These are phyloP conservation scores for Globisporangium viniferum DNA, from an alignment of 352 stramenopile species.

Conservation along the genomic window DNA sequence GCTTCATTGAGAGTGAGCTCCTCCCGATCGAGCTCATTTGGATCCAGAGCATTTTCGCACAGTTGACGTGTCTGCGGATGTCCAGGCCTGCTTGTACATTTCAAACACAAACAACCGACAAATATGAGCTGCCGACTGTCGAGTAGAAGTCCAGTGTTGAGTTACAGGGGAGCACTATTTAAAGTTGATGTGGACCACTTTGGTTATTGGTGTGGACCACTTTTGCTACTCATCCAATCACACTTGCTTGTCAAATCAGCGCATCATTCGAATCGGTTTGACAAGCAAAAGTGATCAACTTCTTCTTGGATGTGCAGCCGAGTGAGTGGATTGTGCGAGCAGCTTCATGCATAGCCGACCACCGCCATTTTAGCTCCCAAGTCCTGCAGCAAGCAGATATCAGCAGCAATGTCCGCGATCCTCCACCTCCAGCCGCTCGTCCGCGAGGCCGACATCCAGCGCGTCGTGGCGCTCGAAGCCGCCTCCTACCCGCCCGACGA, in stretches of 20 bases:
- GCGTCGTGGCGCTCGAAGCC: constrained; percentile 47
- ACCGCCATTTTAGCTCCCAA: not conserved
- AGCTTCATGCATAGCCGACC: too few species aligned
- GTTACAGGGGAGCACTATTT: not conserved
- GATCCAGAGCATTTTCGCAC: not conserved
- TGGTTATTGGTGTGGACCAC: not conserved
- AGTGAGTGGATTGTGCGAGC: too few species aligned
- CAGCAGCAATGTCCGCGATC: not conserved
- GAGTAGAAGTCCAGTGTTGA: not conserved
- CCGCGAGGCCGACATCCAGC: constrained; percentile 29
- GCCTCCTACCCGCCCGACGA: constrained; percentile 85
- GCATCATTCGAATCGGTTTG: not conserved
- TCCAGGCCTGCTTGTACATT: too few species aligned
- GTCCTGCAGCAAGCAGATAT: not conserved
- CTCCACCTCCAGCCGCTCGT: constrained; percentile 7
- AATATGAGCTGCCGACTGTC: not conserved
- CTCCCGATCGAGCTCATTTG: not conserved
- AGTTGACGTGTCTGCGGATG: too few species aligned
- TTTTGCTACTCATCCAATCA: not conserved
- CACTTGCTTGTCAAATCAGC: not conserved
- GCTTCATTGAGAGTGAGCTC: not conserved
- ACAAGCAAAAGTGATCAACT: not conserved
- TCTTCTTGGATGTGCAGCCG: too few species aligned
- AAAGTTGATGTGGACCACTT: not conserved
- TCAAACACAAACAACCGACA: not conserved